These are phyloP conservation scores for Microbotryum saponariae DNA, from an alignment of 1,284 basidiomycete genomes.

Conservation along the genomic window DNA sequence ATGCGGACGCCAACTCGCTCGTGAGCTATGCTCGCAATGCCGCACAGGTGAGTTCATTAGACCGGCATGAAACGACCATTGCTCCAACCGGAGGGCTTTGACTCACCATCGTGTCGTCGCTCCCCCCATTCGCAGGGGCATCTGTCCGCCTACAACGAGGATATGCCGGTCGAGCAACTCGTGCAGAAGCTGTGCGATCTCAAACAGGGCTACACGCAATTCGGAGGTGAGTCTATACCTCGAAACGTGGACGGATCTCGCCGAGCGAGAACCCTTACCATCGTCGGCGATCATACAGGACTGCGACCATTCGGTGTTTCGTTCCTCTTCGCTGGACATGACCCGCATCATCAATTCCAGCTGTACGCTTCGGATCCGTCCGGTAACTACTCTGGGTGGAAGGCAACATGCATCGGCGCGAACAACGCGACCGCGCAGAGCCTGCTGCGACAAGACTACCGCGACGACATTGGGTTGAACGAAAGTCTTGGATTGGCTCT, in stretches of 20 bases:
- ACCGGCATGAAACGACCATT: background rate
- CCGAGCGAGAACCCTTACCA: background rate
- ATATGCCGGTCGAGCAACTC: slow-evolving; percentile 94
- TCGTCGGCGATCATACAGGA: slow-evolving; percentile 48
- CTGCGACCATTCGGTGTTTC: slow-evolving; percentile 97
- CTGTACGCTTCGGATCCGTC: slow-evolving; percentile 98
- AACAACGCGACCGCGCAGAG: slow-evolving; percentile 93
- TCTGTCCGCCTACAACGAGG: slow-evolving; percentile 84
- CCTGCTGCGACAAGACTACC: slow-evolving; percentile 96
- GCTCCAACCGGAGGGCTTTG: background rate
- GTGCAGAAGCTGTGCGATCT: slow-evolving; percentile 90
- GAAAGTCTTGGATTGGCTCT: slow-evolving; percentile 87
- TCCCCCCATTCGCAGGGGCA: slow-evolving; percentile 49
- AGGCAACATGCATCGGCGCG: slow-evolving; percentile 93
- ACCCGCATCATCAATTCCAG: slow-evolving; percentile 93
- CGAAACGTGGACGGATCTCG: background rate
- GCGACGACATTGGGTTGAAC: slow-evolving; percentile 82
- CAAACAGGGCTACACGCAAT: slow-evolving; percentile 98
- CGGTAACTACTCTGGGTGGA: slow-evolving; percentile 98
- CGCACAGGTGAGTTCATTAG: slow-evolving; percentile 54
- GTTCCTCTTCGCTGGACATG: slow-evolving; percentile 90
- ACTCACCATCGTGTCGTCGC: background rate
- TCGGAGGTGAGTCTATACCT: slow-evolving; percentile 60
- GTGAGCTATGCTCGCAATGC: slow-evolving; percentile 89
- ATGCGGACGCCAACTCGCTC: slow-evolving; percentile 94